A percentile compares a stretch with the other conserved stretches of the same genome.
phyloP scores from a whole-genome alignment of 1,284 basidiomycete species.

The Ceratobasidium sp. region DNA sequence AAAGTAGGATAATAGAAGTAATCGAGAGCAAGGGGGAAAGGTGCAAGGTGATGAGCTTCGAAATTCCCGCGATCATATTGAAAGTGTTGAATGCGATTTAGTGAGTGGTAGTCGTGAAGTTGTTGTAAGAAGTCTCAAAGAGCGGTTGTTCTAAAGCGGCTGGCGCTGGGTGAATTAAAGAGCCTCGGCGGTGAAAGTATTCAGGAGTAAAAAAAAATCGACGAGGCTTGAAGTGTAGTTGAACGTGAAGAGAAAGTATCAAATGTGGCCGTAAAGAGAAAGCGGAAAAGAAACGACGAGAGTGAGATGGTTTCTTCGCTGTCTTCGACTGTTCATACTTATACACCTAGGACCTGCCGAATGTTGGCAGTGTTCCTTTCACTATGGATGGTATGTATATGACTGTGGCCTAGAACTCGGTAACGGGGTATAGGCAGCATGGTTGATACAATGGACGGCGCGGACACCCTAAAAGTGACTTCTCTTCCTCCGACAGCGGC shows the following conservation, averaged over 20 bases:
- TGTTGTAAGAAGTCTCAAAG: conserved; percentile 8
- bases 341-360: conserved; percentile 8
- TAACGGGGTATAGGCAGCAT: conserved; percentile 40
- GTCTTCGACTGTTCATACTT: neutral
- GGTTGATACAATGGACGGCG: conserved; percentile 31
- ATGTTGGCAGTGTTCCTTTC: conserved; percentile 16
- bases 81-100: conserved; percentile 11
- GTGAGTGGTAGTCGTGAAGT: neutral
- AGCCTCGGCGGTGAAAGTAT: conserved; percentile 10
- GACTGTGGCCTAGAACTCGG: conserved; percentile 28
- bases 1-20: conserved; percentile 71
- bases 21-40: conserved; percentile 75
- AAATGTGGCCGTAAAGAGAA: conserved; percentile 30
- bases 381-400: neutral
- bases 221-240: conserved; percentile 16
- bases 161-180: conserved; percentile 29
- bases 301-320: conserved; percentile 18
- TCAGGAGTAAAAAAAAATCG: conserved; percentile 22
- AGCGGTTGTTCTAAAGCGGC: conserved; percentile 24
- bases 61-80: conserved; percentile 76
- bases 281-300: conserved; percentile 23
- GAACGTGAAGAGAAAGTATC: conserved; percentile 34
- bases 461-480: conserved; percentile 16
- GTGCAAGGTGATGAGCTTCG: conserved; percentile 76
- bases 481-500: conserved; percentile 30